These are phyloP conservation scores for Tolypocladium guangdongense DNA, from an alignment of 2,329 filamentous ascomycete genomes.

Conservation along the genomic window DNA sequence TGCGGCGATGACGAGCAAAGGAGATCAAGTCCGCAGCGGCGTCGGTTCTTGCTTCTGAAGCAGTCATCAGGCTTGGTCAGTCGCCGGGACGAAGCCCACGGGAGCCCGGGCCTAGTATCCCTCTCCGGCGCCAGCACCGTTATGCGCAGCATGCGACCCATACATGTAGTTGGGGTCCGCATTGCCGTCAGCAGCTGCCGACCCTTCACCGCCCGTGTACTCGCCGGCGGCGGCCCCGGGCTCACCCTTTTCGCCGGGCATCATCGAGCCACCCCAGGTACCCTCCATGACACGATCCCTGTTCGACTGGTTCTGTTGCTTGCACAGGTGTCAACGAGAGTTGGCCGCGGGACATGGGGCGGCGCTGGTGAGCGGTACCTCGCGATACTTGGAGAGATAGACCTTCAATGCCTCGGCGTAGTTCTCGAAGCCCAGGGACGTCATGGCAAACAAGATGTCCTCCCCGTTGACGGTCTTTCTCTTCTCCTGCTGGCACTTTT, in stretches of 20 bases:
- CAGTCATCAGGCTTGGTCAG: neutral
- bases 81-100: neutral
- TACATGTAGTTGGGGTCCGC: conserved; percentile 40
- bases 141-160: conserved; percentile 42
- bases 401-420: conserved; percentile 97
- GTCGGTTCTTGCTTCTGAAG: neutral
- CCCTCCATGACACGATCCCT: conserved; percentile 26
- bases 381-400: conserved; percentile 92
- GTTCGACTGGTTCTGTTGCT: conserved; percentile 32
- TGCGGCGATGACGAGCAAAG: neutral
- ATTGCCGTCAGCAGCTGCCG: conserved; percentile 28
- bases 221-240: conserved; percentile 22
- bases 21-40: neutral
- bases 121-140: conserved; percentile 43
- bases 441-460: conserved; percentile 98
- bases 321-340: conserved; percentile 4
- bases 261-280: conserved; percentile 19
- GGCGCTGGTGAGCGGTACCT: conserved; percentile 42
- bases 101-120: conserved; percentile 29
- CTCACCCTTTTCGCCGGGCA: conserved; percentile 22
- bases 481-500: conserved; percentile 99
- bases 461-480: conserved; percentile 98
- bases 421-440: conserved; percentile 95
- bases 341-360: neutral
- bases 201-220: conserved; percentile 30